Evolutionary conservation across 2,329 filamentous ascomycete genomes (phyloP), one percentile per base, ranked within the genome.

Genomic region (Fusarium multiceps): DNA sequence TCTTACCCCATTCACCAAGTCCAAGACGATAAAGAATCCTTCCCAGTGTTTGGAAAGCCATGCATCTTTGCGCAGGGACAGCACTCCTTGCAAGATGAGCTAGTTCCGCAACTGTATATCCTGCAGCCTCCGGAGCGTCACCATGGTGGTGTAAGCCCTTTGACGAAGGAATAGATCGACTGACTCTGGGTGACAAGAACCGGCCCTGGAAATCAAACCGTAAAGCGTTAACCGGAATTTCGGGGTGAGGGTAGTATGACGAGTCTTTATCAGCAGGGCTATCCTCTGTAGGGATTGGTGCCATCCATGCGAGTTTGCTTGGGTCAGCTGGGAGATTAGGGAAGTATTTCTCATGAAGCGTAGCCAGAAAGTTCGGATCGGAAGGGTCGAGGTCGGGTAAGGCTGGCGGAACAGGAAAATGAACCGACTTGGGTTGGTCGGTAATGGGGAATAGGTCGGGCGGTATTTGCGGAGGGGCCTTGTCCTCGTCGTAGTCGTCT

Each of bases 101-200:
- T 2, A 99, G 85, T 80, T 99, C 96, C 1, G 90, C 89, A 30
- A 99, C 88, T 0, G 96, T 98, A 80, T 99, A 99, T 0, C 96
- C 96, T 0, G 96, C 96, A 2, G 94, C 93, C 79, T 97, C 93
- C 18, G 96, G 96, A 3, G 95, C 94, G 62, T 94, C 89, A 68
- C 92, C 94, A 78, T 99, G 96, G 79, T 99, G 95, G 79, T 99
- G 96, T 16, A 99, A 86, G 0, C 96, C 96, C 63, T 91, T 88
- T 14, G 89, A 90, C 2, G 89, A 88, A 7, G 95, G 92, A 27
- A 98, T 89, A 3, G 87, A 84, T 58, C 94, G 86, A 27, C 93
- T 90, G 34, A 89, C 87, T 50, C 89, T 86, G 0, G 96, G 96
- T 0, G 95, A 89, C 14, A 99, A 85, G 4, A 99, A 85, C 1